A percentile compares a stretch with the other conserved stretches of the same genome.
Conservation (phyloP, 306 rosid species). For the Begonia masoniana region DNA sequence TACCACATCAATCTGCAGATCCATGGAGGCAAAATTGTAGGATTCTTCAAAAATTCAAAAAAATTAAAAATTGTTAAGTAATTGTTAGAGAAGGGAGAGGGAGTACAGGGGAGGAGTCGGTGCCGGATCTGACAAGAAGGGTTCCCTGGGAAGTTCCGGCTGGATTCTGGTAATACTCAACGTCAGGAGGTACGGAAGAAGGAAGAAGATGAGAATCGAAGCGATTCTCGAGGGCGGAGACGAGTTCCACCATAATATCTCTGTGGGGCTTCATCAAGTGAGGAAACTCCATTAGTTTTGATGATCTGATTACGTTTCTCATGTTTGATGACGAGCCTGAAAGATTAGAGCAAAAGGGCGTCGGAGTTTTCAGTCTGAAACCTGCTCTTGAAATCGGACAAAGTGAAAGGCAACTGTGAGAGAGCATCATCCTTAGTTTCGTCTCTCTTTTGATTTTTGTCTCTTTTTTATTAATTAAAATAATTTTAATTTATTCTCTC, state of each 20-base stretch:
- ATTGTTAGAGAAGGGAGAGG: background rate
- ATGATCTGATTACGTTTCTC: background rate
- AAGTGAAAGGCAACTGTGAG: too few relatives aligned
- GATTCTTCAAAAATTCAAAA: background rate
- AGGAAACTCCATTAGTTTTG: conserved; percentile 21
- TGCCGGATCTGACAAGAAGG: conserved; percentile 11
- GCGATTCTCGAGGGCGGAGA: conserved; percentile 8
- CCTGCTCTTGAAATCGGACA: too few relatives aligned
- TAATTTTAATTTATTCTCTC: too few relatives aligned
- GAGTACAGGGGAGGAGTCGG: conserved; percentile 9
- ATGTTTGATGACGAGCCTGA: background rate
- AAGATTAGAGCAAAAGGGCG: background rate
- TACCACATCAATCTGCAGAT: conserved; percentile 14
- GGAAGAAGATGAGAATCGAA: conserved; percentile 13
- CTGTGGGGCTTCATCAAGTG: conserved; percentile 9
- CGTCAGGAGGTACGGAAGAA: conserved; percentile 16
- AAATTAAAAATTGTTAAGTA: background rate
- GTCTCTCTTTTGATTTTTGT: too few relatives aligned
- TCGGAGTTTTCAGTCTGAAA: too few relatives aligned
- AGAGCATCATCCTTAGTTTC: too few relatives aligned
- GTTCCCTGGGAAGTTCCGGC: conserved; percentile 14
- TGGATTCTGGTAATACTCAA: conserved; percentile 12
- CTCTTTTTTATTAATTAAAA: too few relatives aligned
- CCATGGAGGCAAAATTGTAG: background rate
- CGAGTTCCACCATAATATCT: conserved; percentile 9